Base-by-base conservation (phyloP, 805 yeast species). In the Schizosaccharomyces lindneri region DNA sequence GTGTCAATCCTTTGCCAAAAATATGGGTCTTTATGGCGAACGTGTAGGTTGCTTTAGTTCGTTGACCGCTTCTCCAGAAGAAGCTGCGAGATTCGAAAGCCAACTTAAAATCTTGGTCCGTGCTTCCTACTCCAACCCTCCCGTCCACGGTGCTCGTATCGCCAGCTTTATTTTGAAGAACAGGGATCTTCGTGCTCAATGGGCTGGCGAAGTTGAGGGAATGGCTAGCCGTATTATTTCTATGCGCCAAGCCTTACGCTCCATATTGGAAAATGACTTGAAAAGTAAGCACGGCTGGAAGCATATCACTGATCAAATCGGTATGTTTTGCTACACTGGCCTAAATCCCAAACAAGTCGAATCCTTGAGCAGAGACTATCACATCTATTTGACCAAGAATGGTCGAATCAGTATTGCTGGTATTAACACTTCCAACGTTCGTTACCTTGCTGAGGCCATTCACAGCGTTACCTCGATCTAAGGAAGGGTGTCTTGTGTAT, bases 251-350 rank as follows among this genome's bases (percentile, higher is more conserved):
- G 72, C 78, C 64, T 77, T 90, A 69, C 80, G 79, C 71, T 77
- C 79, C 62, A 76, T 79, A 64, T 78, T 87, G 68, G 81, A 76
- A 75, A 69, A 62, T 65, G 43, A 24, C 17, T 76, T 73, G 64
- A 81, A 76, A 69, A 74, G 81, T 70, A 76, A 73, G 69, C 78
- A 83, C 66, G 76, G 81, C 71, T 90, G 97, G 97, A 84, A 83
- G 62, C 95, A 86, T 70, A 78, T 90, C 68, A 75, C 85, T 62
- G 79, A 82, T 69, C 97, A 90, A 73, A 84, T 90, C 71, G 98
- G 98, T 67, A 90, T 90, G 97, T 90, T 90, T 74, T 86, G 90
- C 68, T 90, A 79, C 76, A 89, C 97, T 43, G 95, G 96, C 6
- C 78, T 90, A 64, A 70, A 73, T 41, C 75, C 80, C 57, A 81